Conservation (phyloP, 495 filamentous ascomycete species). For the Bacidia gigantensis region DNA sequence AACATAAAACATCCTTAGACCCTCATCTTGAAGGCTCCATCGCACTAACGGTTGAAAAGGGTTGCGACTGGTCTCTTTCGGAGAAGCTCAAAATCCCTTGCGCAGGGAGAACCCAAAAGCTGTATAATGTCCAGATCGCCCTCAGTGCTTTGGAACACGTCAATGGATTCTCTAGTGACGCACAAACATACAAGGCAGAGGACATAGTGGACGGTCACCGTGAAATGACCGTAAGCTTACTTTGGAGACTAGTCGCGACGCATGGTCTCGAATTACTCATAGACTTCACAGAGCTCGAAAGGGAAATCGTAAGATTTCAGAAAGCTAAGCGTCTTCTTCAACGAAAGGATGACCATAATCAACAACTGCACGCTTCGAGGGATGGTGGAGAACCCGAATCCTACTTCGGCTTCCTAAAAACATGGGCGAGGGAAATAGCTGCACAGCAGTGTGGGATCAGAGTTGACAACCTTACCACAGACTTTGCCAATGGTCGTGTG, state of each 20-base stretch:
- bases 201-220: constrained; percentile 56
- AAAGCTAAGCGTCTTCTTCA: constrained; percentile 13
- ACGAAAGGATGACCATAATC: not conserved
- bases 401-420: constrained; percentile 32
- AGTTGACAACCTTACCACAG: constrained; percentile 44
- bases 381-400: not conserved
- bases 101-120: constrained; percentile 41
- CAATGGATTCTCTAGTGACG: constrained; percentile 19
- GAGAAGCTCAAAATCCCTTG: constrained; percentile 47
- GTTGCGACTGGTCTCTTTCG: constrained; percentile 34
- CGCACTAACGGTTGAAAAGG: constrained; percentile 24
- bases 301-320: constrained; percentile 35
- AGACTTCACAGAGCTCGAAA: constrained; percentile 38
- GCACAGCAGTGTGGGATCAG: constrained; percentile 29
- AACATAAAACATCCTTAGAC: not conserved
- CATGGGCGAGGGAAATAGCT: constrained; percentile 41
- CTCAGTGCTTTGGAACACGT: constrained; percentile 37
- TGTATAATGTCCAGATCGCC: constrained; percentile 48
- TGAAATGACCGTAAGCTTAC: constrained; percentile 49
- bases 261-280: constrained; percentile 42
- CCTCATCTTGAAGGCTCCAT: constrained; percentile 16
- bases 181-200: constrained; percentile 35
- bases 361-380: not conserved
- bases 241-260: constrained; percentile 48
- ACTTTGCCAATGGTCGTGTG: constrained; percentile 42